Evolutionary conservation across 495 filamentous ascomycete genomes (phyloP).

Genomic region (Penicillium pulvis): DNA sequence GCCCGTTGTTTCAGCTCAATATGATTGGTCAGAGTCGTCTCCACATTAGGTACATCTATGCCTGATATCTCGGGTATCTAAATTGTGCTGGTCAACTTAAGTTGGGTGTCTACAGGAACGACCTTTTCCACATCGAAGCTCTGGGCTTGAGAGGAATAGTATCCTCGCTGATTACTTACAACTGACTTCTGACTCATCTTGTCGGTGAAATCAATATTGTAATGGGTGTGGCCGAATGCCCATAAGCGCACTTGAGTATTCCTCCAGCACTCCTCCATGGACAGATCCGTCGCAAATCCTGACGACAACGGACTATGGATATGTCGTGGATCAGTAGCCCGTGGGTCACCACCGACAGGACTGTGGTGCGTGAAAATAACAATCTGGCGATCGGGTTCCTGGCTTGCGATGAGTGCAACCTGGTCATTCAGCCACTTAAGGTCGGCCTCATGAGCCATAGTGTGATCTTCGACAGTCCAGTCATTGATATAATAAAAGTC

Average conservation of each 20-base stretch:
- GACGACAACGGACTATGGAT: constrained; percentile 37
- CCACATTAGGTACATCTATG: neutral
- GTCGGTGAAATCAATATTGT: constrained; percentile 47
- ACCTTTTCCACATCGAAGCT: constrained; percentile 33
- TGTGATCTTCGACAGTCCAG: constrained; percentile 51
- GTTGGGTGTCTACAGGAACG: constrained; percentile 9
- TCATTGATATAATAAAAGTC: constrained; percentile 52
- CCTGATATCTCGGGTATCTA: neutral
- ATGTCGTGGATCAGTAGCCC: constrained; percentile 45
- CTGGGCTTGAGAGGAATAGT: constrained; percentile 36
- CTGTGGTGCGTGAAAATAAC: constrained; percentile 57
- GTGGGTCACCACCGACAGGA: constrained; percentile 38
- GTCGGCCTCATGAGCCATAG: constrained; percentile 40
- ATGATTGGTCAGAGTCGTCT: constrained; percentile 2
- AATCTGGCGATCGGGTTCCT: constrained; percentile 41
- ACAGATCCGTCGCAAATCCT: constrained; percentile 52
- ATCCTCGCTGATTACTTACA: constrained; percentile 42
- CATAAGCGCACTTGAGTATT: constrained; percentile 48
- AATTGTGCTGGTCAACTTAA: too few relatives aligned
- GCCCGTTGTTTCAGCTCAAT: neutral
- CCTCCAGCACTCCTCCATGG: constrained; percentile 46
- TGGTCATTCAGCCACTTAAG: constrained; percentile 54
- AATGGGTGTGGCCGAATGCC: constrained; percentile 63
- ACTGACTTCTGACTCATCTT: constrained; percentile 29
- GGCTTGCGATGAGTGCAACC: constrained; percentile 35